Evolutionary conservation across 345 rosid species (phyloP).

Genomic region (Brassica carinata): DNA sequence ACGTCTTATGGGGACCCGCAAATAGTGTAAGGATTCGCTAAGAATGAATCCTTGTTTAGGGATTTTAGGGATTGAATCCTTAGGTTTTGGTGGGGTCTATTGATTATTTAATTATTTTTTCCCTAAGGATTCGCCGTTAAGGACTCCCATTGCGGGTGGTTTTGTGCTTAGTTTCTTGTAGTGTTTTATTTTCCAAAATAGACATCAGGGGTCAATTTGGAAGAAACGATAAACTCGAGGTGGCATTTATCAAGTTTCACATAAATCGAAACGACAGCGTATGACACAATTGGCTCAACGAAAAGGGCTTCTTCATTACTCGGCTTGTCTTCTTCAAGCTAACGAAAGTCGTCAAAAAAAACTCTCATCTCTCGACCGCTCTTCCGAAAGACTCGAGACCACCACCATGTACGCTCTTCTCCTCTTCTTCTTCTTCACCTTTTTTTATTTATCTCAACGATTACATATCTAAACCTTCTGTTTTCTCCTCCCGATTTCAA

Average conservation of each 20-base stretch:
- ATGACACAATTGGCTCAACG: neutral
- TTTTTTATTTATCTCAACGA: neutral
- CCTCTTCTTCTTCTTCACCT: slow-evolving; percentile 29
- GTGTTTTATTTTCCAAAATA: neutral
- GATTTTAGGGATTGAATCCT: no score
- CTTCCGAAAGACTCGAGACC: neutral
- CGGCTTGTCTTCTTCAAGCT: slow-evolving; percentile 33
- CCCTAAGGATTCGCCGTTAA: no score
- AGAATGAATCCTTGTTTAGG: no score
- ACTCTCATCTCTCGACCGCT: neutral
- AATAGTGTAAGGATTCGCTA: no score
- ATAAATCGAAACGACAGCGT: slow-evolving; percentile 6
- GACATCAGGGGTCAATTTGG: slow-evolving; percentile 12
- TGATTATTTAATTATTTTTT: no score
- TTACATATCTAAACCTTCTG: slow-evolving; percentile 13
- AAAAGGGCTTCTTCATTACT: neutral
- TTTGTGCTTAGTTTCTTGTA: no score
- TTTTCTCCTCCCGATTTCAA: neutral
- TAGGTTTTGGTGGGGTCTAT: no score
- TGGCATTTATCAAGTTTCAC: neutral
- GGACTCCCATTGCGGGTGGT: no score
- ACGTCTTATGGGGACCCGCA: no score
- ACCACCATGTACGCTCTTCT: slow-evolving; percentile 22
- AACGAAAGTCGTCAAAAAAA: slow-evolving; percentile 15
- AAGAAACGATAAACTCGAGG: neutral